Evolutionary conservation across 1,284 basidiomycete genomes (phyloP), one percentile per base, ranked within the genome.

Genomic region (Meripilus lineatus): DNA sequence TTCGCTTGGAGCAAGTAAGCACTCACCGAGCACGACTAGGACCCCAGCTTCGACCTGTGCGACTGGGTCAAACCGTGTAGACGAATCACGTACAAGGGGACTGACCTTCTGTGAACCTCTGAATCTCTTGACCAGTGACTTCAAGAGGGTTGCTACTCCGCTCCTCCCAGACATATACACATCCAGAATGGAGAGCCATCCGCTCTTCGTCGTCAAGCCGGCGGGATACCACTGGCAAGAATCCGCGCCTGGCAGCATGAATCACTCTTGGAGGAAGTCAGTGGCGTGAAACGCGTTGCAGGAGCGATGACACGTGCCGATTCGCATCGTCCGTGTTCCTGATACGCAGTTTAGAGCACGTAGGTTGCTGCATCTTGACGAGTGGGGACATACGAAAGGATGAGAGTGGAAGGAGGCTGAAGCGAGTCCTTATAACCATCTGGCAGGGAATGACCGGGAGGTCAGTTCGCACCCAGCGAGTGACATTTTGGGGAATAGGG

Each of bases 81-180:
- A n/a, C n/a, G n/a, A n/a, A n/a, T 70, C 68, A 38, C 66, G n/a
- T n/a, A n/a, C n/a, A n/a, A n/a, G n/a, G n/a, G 59, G 7, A 62
- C 64, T 44, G 63, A 18, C 70, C 69, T 39, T 72, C 70, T 2
- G 70, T 72, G 57, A 69, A 71, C 3, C 69, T 58, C 43, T 71
- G 68, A 24, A 71, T 71, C 32, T 68, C 69, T 40, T 66, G 63
- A 18, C 65, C 67, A 20, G 62, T 61, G 17, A 61, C 61, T 41
- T 68, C 67, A 33, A 62, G 58, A n/a, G 66, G 63, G 44, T 58
- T 64, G 42, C 57, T 62, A 44, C 54, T 65, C 20, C 66, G 66
- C 45, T 71, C 69, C 50, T 72, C 69, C 71, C 71, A 73, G 40
- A 73, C 69, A 51, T 71, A 73, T 46, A 71, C 65, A 50, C 64